A percentile compares a stretch with the other conserved stretches of the same genome.
phyloP scores from a whole-genome alignment of 2,329 filamentous ascomycete genomes.

The Aspergillus nomiae region DNA sequence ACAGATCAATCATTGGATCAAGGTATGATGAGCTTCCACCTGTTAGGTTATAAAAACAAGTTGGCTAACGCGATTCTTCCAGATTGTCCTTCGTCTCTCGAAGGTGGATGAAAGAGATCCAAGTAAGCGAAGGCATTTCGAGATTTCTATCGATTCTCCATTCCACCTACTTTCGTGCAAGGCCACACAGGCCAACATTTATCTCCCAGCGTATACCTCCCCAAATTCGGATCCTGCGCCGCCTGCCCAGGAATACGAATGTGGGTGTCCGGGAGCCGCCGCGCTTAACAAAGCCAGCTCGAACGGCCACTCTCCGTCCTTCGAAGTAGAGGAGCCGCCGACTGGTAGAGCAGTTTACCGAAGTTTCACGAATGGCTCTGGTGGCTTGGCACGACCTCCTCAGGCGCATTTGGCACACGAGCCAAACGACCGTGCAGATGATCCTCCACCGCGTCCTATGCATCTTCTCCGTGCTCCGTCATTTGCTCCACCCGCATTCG shows the following conservation, averaged over 20 bases:
- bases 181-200: constrained; percentile 87
- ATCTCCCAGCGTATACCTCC: constrained; percentile 76
- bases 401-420: constrained; percentile 54
- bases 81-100: constrained; percentile 92
- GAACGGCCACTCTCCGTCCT: constrained; percentile 20
- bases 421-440: constrained; percentile 45
- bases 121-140: constrained; percentile 80
- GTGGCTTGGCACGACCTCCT: constrained; percentile 47
- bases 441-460: constrained; percentile 66
- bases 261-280: constrained; percentile 69
- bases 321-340: constrained; percentile 34
- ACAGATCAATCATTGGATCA: constrained; percentile 95
- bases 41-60: not conserved
- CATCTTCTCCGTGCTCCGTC: constrained; percentile 81
- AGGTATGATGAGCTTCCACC: constrained; percentile 56
- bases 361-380: constrained; percentile 44
- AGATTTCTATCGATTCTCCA: constrained; percentile 94
- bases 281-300: constrained; percentile 33
- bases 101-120: constrained; percentile 78
- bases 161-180: constrained; percentile 92
- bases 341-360: constrained; percentile 27
- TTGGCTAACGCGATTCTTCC: constrained; percentile 16
- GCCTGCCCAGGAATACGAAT: constrained; percentile 61
- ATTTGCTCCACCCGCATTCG: constrained; percentile 84
- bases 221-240: constrained; percentile 52